Conservation (phyloP, 306 rosid species). For the Oemleria cerasiformis region DNA sequence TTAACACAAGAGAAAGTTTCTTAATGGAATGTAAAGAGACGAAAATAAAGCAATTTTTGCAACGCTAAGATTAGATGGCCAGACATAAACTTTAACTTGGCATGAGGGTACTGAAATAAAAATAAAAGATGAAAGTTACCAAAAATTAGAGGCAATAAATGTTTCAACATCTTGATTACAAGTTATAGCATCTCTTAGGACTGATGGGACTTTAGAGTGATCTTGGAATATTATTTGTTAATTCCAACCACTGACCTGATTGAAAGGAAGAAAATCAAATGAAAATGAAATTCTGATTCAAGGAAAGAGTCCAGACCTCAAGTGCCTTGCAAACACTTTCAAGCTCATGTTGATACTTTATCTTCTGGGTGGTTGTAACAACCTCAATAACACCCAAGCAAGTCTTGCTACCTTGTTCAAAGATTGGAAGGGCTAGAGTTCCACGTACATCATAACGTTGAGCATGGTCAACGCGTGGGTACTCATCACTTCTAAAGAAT, state of each 20-base stretch:
- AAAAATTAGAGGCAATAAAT: background rate
- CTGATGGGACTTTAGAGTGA: background rate
- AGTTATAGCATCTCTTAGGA: background rate
- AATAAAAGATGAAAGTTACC: background rate
- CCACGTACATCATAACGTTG: conserved; percentile 68
- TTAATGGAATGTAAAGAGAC: background rate
- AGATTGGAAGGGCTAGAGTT: conserved; percentile 79
- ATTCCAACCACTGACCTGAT: background rate
- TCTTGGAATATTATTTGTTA: background rate
- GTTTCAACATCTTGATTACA: background rate
- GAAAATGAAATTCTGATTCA: background rate
- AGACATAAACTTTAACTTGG: background rate
- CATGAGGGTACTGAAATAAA: background rate
- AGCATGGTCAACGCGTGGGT: conserved; percentile 73
- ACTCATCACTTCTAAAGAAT: conserved; percentile 71
- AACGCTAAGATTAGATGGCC: background rate
- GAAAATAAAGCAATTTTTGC: background rate
- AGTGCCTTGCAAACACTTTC: conserved; percentile 84
- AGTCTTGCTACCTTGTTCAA: conserved; percentile 66
- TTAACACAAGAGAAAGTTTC: background rate
- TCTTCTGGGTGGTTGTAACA: conserved; percentile 67
- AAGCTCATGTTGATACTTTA: conserved; percentile 62
- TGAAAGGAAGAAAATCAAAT: conserved; percentile 15
- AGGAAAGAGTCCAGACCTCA: conserved; percentile 54
- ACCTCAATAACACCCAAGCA: conserved; percentile 95